A percentile compares a stretch with the other conserved stretches of the same genome.
Conservation (phyloP, 2,329 filamentous ascomycete species). For the Stagonosporopsis rhizophila region DNA sequence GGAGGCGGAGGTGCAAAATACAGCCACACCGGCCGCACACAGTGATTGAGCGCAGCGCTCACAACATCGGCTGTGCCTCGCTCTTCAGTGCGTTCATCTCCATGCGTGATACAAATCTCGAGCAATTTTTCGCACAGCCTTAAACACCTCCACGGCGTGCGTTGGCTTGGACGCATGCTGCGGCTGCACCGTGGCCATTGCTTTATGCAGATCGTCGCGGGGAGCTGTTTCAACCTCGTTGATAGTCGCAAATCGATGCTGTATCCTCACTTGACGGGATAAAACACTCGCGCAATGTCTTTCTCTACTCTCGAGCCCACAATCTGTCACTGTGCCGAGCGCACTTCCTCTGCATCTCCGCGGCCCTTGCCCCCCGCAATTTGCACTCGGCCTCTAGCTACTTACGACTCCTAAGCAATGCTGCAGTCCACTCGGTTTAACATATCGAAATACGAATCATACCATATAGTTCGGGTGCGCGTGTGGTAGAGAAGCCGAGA, state of each 20-base stretch:
- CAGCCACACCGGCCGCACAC: constrained; percentile 10
- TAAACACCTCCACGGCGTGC: neutral
- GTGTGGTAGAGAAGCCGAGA: constrained; percentile 2
- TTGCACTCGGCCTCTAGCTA: neutral
- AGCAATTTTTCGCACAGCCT: neutral
- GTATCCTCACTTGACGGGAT: neutral
- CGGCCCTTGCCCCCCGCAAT: neutral
- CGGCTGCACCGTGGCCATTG: neutral
- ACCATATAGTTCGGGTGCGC: neutral
- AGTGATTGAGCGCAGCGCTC: neutral
- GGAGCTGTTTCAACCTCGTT: neutral
- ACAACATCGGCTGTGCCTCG: neutral
- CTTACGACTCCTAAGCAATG: neutral
- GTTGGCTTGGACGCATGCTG: neutral
- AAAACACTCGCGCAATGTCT: constrained; percentile 5
- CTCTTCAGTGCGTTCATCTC: neutral
- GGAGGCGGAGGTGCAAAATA: constrained; percentile 24
- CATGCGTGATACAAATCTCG: neutral
- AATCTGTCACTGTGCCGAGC: constrained; percentile 2
- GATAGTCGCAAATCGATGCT: neutral
- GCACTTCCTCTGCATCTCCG: neutral
- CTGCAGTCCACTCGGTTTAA: neutral
- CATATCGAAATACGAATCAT: neutral
- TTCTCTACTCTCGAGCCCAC: neutral
- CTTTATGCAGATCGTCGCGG: neutral